Percentiles rank a stretch among this genome's conserved stretches.
Conservation (phyloP, 257 asterid genomes). For the Linderniella brevidens region DNA sequence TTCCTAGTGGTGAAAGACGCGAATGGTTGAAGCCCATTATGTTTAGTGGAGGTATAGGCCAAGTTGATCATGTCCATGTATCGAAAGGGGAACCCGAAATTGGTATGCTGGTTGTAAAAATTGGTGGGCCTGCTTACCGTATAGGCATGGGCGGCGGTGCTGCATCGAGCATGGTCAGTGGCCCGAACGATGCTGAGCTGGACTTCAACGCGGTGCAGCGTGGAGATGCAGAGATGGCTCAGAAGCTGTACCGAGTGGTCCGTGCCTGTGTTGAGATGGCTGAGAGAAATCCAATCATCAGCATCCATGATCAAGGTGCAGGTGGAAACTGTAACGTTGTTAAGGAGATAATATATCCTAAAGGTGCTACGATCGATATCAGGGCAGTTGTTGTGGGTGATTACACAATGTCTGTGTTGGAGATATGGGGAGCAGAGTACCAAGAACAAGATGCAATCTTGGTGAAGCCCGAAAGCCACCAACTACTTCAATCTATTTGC, state of each 20-base stretch:
- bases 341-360: slow-evolving; percentile 60
- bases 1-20: slow-evolving; percentile 71
- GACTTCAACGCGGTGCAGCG: slow-evolving; percentile 85
- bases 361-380: slow-evolving; percentile 82
- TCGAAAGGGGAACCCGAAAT: slow-evolving; percentile 76
- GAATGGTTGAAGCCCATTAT: slow-evolving; percentile 97
- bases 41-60: slow-evolving; percentile 95
- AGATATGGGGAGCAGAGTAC: slow-evolving; percentile 98
- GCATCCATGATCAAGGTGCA: slow-evolving; percentile 93
- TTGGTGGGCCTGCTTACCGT: slow-evolving; percentile 95
- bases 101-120: slow-evolving; percentile 92
- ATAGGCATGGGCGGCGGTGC: slow-evolving; percentile 99
- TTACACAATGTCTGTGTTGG: slow-evolving; percentile 82
- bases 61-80: slow-evolving; percentile 68
- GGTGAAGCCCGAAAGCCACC: slow-evolving; percentile 73
- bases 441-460: slow-evolving; percentile 97
- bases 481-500: slow-evolving; percentile 49
- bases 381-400: slow-evolving; percentile 86
- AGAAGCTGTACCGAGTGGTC: slow-evolving; percentile 74
- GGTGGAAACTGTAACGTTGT: slow-evolving; percentile 75
- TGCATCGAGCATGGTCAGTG: slow-evolving; percentile 99
- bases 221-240: slow-evolving; percentile 96
- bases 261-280: slow-evolving; percentile 92
- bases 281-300: slow-evolving; percentile 64
- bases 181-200: slow-evolving; percentile 83